Evolutionary conservation across 176 grass and related monocot genomes (phyloP).

Genomic region (Musa beccarii): DNA sequence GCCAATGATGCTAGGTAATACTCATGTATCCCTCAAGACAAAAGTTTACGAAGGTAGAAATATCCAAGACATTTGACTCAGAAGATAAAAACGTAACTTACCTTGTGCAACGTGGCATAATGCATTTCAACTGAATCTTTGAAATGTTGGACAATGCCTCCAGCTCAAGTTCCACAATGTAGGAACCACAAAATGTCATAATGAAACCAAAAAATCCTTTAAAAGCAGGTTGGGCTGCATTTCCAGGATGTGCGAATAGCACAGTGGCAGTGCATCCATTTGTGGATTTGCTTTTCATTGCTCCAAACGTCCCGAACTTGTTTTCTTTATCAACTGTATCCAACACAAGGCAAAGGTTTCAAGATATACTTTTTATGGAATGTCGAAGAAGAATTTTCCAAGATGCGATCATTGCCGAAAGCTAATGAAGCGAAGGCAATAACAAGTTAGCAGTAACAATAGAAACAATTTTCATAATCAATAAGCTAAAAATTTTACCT

Average conservation of each 20-base stretch:
- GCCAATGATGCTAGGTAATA: too few species aligned
- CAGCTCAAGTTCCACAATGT: not conserved
- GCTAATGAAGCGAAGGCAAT: too few species aligned
- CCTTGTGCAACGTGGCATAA: not conserved
- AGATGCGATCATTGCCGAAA: not conserved
- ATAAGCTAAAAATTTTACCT: conserved; percentile 29
- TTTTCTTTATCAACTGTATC: conserved; percentile 7
- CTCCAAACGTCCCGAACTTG: not conserved
- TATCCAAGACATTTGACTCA: not conserved
- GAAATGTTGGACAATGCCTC: not conserved
- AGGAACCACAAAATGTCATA: not conserved
- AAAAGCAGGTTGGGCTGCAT: not conserved
- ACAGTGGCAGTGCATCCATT: not conserved
- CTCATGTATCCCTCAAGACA: not conserved
- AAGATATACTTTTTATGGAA: too few species aligned
- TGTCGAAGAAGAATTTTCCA: too few species aligned
- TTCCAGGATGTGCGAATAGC: not conserved
- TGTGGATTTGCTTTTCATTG: not conserved
- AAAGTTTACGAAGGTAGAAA: not conserved
- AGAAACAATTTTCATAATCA: not conserved
- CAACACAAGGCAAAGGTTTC: not conserved
- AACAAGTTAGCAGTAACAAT: not conserved
- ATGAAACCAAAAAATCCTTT: not conserved
- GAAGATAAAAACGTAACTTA: not conserved
- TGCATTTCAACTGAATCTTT: not conserved